Evolutionary conservation across 1,284 basidiomycete species (phyloP).

Genomic region (Coriolopsis trogii): DNA sequence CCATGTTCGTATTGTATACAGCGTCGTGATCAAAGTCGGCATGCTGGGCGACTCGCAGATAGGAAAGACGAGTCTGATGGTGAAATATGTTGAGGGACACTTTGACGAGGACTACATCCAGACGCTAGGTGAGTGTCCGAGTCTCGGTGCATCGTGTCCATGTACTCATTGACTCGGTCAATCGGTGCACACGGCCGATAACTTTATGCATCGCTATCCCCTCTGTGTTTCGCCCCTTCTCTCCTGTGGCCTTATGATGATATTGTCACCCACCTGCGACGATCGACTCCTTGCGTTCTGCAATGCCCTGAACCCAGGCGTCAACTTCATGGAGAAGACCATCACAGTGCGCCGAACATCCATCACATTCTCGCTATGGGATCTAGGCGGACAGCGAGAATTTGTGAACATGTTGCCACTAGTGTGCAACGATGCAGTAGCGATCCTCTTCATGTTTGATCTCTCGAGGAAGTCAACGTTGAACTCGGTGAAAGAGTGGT

Average conservation of each 20-base stretch:
- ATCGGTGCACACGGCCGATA: too few species aligned
- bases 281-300: too few species aligned
- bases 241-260: too few species aligned
- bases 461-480: constrained; percentile 94
- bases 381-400: constrained; percentile 95
- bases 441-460: constrained; percentile 99
- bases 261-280: too few species aligned
- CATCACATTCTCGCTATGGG: constrained; percentile 99
- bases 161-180: too few species aligned
- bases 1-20: constrained; percentile 36
- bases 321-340: constrained; percentile 99
- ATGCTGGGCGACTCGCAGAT: constrained; percentile 99
- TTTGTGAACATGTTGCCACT: constrained; percentile 99
- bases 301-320: constrained; percentile 55
- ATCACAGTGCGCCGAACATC: constrained; percentile 97
- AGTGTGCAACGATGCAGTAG: constrained; percentile 98
- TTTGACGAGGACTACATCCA: constrained; percentile 99
- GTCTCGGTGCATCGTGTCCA: neutral
- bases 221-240: too few species aligned
- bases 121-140: constrained; percentile 76
- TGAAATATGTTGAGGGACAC: constrained; percentile 97
- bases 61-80: constrained; percentile 98
- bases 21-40: constrained; percentile 96
- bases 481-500: constrained; percentile 99
- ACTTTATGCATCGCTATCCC: too few species aligned